Base-by-base conservation (phyloP, 1,284 basidiomycete species). In the Malassezia equina region DNA sequence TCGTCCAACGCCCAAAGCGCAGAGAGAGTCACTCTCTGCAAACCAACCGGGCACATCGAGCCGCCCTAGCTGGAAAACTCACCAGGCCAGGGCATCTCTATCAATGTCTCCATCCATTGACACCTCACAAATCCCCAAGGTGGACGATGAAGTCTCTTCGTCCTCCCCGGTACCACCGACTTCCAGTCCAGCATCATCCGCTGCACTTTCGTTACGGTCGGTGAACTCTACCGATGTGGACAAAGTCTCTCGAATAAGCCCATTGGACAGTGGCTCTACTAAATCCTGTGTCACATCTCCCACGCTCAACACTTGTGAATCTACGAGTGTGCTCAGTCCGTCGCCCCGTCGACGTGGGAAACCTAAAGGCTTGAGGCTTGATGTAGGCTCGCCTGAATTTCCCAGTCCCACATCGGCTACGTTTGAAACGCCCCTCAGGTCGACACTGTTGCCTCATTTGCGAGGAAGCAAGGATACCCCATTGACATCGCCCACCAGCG, bases 171-270 rank as follows among this genome's bases (percentile, higher is more conserved):
- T 19, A 12, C 41, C 21, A 13, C 15, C 13, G 23, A 49, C 27
- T 19, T 57, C 55, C 23, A 57, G 55, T 19, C 55, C 55, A 1
- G 42, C 49, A 17, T 52, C 49, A 4, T 47, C 49, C 6, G 39
- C 55, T 7, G 55, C 55, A 7, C 25, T 57, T 2, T 57, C 55
- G n/a, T 28, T 57, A 17, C 49, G 55, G 12, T 57, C 55, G 9
- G 17, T 39, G 7, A 39, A 39, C 19, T 39, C 36, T 21, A 39
- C 5, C 21, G 36, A 39, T 39, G 9, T 12, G 19, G 36, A 39
- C 4, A 39, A 39, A 21, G n/a, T 9, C 3, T 8, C 36, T 6
- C 17, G 19, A 6, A 12, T 39, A 19, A 4, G 19, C 21, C 3
- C 36, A 5, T 21, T 39, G 36, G 36, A 39, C 36, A 21, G 12